Conservation (phyloP, 2,329 filamentous ascomycete genomes). For the Ceratocystis cacaofunesta region DNA sequence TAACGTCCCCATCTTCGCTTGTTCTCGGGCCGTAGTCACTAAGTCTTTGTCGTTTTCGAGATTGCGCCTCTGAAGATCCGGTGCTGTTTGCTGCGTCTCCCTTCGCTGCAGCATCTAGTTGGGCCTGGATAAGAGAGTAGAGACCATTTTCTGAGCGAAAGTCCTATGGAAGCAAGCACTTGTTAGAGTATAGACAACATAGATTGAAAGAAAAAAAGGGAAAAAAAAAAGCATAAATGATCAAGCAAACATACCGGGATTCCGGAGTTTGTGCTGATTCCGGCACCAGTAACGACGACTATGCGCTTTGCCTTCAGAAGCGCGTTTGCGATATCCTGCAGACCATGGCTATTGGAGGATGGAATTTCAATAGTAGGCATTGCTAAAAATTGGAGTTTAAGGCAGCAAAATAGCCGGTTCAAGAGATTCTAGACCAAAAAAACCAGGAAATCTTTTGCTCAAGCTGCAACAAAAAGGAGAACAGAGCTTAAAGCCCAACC, state of each 20-base stretch:
- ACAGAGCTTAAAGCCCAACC: background rate
- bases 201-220: background rate
- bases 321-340: constrained; percentile 51
- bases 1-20: constrained; percentile 20
- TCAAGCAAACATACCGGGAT: constrained; percentile 41
- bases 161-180: constrained; percentile 33
- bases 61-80: constrained; percentile 8
- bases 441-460: background rate
- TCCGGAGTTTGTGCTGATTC: constrained; percentile 61
- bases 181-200: background rate
- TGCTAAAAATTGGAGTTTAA: constrained; percentile 19
- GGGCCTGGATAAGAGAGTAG: constrained; percentile 55
- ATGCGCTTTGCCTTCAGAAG: constrained; percentile 52
- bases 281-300: constrained; percentile 57
- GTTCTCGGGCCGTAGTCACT: constrained; percentile 20
- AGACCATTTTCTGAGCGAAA: constrained; percentile 59
- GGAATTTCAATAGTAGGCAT: constrained; percentile 47
- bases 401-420: background rate
- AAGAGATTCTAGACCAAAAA: background rate
- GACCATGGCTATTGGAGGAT: constrained; percentile 34
- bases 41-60: constrained; percentile 24
- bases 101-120: constrained; percentile 41
- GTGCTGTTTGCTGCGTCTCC: constrained; percentile 16
- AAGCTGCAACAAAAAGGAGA: background rate
- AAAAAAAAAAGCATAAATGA: too few relatives aligned